Percentiles rank a stretch among this genome's conserved stretches.
Evolutionary conservation across 805 yeast genomes (phyloP).

Genomic region (Monosporozyma aerobia): DNA sequence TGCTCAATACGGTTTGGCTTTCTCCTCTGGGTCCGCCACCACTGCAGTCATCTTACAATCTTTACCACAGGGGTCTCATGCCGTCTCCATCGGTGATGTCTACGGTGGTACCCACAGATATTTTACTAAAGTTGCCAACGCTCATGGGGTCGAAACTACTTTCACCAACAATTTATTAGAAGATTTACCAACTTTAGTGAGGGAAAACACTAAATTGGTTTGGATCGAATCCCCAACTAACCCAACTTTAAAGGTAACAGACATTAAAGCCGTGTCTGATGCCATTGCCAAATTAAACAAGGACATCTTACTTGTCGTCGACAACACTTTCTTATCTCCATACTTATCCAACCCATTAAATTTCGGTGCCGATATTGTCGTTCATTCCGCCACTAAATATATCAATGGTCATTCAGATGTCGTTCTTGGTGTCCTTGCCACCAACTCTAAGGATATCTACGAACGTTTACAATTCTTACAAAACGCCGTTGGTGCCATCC

Average conservation of each 20-base stretch:
- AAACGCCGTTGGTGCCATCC: conserved; percentile 82
- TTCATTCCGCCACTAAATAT: conserved; percentile 84
- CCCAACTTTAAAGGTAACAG: conserved; percentile 76
- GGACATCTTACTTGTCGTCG: conserved; percentile 60
- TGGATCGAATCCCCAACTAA: conserved; percentile 89
- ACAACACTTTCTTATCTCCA: conserved; percentile 83
- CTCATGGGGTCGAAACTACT: conserved; percentile 63
- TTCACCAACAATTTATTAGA: conserved; percentile 56
- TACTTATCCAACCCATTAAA: conserved; percentile 76
- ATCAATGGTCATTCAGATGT: conserved; percentile 91
- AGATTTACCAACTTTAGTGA: conserved; percentile 49
- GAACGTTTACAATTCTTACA: conserved; percentile 67
- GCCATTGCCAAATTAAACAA: conserved; percentile 43
- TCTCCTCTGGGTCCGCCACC: conserved; percentile 79
- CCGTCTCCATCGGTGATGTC: conserved; percentile 73
- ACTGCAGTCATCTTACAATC: conserved; percentile 71
- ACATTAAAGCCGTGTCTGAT: conserved; percentile 52
- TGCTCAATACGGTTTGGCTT: conserved; percentile 67
- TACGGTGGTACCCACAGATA: conserved; percentile 90
- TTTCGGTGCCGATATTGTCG: conserved; percentile 80
- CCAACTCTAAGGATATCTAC: conserved; percentile 51
- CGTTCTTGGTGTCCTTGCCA: conserved; percentile 74
- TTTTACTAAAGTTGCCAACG: conserved; percentile 74
- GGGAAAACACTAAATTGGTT: conserved; percentile 58
- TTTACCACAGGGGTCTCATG: conserved; percentile 62